Evolutionary conservation across 2,329 filamentous ascomycete genomes (phyloP), one percentile per base, ranked within the genome.

Genomic region (Paramyrothecium roridum): DNA sequence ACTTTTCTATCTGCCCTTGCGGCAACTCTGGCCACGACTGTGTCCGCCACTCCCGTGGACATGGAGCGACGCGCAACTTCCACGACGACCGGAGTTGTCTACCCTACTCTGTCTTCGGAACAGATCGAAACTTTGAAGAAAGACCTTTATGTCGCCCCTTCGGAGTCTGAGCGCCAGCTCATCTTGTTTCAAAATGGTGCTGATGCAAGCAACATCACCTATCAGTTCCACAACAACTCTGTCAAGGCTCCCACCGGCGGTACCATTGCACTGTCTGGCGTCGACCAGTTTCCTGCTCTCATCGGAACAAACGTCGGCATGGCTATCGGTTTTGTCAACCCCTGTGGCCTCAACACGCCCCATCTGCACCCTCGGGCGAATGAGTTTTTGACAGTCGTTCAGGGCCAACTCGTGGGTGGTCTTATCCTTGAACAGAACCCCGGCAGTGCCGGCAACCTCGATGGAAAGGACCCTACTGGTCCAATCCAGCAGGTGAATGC

Each of bases 281-380:
- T 22, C 16, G 33, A 40, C 46, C 23, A 51, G 34, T 54, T 58
- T 47, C 77, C 76, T 0, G 73, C 74, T 12, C 70, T 80, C n/a
- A 71, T 76, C 45, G 70, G 71, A 54, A 76, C 73, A 3, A 69
- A 72, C 19, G 67, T 74, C 17, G 69, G 67, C 50, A 73, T 73
- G 63, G 73, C 73, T 23, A 65, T 78, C 19, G 76, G 75, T 48
- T 77, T 75, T 65, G 64, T 79, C 56, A 72, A 72, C 47, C 70
- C 65, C 48, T 79, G 76, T 64, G 76, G 73, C 50, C 73, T 79
- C 59, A 77, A 76, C 63, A 76, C 71, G 8, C 74, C 73, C 6
- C 75, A 77, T 63, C 63, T 68, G 4, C 75, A 77, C 59, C 73
- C 73, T 20, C 73, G 75, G 43, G 69, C 68, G 40, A 68, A 68